Conservation (phyloP, 257 asterid genomes). For the Schizonepeta tenuifolia region DNA sequence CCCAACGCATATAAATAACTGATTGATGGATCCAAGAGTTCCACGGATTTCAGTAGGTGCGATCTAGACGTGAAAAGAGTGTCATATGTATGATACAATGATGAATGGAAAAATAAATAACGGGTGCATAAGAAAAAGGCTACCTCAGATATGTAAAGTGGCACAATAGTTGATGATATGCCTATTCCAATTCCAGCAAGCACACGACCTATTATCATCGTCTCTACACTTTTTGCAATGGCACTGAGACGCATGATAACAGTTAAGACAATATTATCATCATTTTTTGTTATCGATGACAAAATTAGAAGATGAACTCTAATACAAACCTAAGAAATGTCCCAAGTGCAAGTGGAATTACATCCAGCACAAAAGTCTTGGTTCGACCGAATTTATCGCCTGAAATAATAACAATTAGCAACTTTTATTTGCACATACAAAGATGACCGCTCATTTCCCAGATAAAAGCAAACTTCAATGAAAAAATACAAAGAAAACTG, state of each 20-base stretch:
- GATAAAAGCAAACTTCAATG: neutral
- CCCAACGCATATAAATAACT: constrained; percentile 85
- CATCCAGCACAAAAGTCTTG: constrained; percentile 86
- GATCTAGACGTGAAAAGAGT: constrained; percentile 54
- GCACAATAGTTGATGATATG: constrained; percentile 95
- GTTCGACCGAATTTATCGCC: constrained; percentile 89
- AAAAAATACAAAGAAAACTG: neutral
- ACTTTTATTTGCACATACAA: neutral
- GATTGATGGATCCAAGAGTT: constrained; percentile 95
- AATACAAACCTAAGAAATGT: constrained; percentile 81
- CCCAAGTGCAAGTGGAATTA: constrained; percentile 87
- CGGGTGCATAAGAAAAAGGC: constrained; percentile 14
- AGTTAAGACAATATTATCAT: constrained; percentile 20
- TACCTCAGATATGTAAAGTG: constrained; percentile 99
- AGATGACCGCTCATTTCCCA: neutral
- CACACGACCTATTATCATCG: constrained; percentile 90
- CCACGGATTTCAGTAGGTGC: constrained; percentile 99
- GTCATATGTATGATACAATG: constrained; percentile 39
- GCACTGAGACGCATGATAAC: constrained; percentile 53
- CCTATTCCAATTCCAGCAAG: constrained; percentile 96
- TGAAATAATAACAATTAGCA: constrained; percentile 3
- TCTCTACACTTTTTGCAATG: constrained; percentile 78
- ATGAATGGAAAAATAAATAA: neutral
- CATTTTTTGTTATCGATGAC: constrained; percentile 18
- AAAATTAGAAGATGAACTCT: constrained; percentile 8